Base-by-base conservation (phyloP, 768 basidiomycete genomes). In the Leccinellum albellum region DNA sequence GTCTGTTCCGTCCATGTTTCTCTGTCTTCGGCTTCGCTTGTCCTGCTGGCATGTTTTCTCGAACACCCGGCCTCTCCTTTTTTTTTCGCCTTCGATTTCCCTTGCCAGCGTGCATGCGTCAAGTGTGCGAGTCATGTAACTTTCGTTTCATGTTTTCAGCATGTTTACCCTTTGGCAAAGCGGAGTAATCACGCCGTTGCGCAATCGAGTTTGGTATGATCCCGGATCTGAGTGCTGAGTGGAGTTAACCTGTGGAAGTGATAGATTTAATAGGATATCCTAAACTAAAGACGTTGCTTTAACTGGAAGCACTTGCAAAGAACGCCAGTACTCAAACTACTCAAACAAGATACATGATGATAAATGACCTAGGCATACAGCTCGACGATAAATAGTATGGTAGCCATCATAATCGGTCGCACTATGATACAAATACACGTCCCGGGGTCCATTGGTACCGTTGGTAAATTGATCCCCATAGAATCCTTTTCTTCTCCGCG, bases 121-220 rank as follows among this genome's bases (percentile, higher is more conserved):
- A n/a, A 33, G 31, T 33, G 29, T 47, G 35, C 50, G 47, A 52
- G 44, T 48, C 45, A 42, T 60, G n/a, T 51, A 58, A 13, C 21
- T 49, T 55, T 48, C 14, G 54, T 42, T 57, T 48, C 47, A 20
- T 67, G 66, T 58, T 66, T 53, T 69, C 58, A 23, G 26, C 23
- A 53, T 49, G 48, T 50, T 54, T 50, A 24, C 8, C 28, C 26
- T 37, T 42, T 24, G 40, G 33, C 9, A 29, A 50, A 44, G 33
- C 45, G 17, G 29, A 13, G 20, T 1, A 23, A 37, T 37, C n/a
- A 37, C 9, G 17, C 35, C 17, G 17, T 37, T 37, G 35, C 17
- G 35, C 35, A 37, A 37, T 9, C 35, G 35, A 37, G 3, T 37
- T 37, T 37, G 35, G 33, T 35, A 35, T 35, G 33, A 17, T 7